Evolutionary conservation across 371 early-diverging fungal species (phyloP), one percentile per base, ranked within the genome.

Genomic region (Syncephalis plumigaleata): DNA sequence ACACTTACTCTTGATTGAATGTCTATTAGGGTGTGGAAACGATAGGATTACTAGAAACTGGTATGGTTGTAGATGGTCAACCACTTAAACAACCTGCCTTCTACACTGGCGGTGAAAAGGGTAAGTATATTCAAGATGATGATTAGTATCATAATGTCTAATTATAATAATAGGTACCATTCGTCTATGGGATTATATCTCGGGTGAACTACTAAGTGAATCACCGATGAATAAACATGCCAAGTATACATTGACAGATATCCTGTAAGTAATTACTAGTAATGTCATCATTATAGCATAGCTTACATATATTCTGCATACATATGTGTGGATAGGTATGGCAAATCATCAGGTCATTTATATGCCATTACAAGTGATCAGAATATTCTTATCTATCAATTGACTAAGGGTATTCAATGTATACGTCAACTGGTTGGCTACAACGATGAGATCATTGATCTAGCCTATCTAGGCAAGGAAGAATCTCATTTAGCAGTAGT

Each of bases 391-490:
- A 77, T 89, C 54, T 87, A 84, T 52, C 65, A 77, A 9, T 50
- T 79, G 9, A 55, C 60, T 16, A 49, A 56, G 1, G 56, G 59
- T 53, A 48, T 88, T 20, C 62, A 67, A 47, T 71, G 77, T 15
- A 59, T 70, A 11, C 80, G 80, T 52, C 89, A 91, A 59, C 75
- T 93, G 55, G 84, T 89, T 4, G 97, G 97, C 21, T 88, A 89
- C 60, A 94, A 93, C 51, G 92, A 96, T 47, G 94, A 94, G 56
- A 75, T 96, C 36, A 80, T 92, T 13, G 94, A 90, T 59, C 54
- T 91, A 31, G 65, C 66, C 0, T 86, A 82, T 46, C 60, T 87
- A n/a, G 91, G 84, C 17, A 61, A 67, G 27, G 60, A 71, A 3
- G 77, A 85, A 47, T 58, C 56, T 2, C 74, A 82, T 50, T 51